Evolutionary conservation across 2,329 filamentous ascomycete genomes (phyloP).

Genomic region (Fusarium sarcochroum): DNA sequence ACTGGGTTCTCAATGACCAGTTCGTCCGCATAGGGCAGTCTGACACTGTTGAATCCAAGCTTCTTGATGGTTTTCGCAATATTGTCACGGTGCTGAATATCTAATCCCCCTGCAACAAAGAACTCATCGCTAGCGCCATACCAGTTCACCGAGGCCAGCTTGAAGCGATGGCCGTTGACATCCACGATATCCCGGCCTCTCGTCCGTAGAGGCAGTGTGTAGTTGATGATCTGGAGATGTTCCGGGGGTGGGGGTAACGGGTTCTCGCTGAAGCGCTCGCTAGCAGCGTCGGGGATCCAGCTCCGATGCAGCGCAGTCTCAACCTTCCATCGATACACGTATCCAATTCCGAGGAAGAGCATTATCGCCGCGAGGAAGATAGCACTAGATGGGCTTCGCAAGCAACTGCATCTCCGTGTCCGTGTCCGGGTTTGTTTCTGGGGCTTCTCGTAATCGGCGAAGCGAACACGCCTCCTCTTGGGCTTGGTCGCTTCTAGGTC

Average conservation of each 20-base stretch:
- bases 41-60: slow-evolving; percentile 79
- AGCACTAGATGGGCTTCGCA: slow-evolving; percentile 32
- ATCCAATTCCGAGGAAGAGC: slow-evolving; percentile 46
- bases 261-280: slow-evolving; percentile 63
- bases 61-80: slow-evolving; percentile 72
- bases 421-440: slow-evolving; percentile 3
- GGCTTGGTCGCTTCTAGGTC: slow-evolving; percentile 6
- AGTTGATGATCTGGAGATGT: slow-evolving; percentile 61
- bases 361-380: slow-evolving; percentile 57
- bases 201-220: slow-evolving; percentile 71
- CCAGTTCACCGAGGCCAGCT: slow-evolving; percentile 77
- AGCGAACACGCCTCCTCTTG: slow-evolving; percentile 15
- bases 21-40: slow-evolving; percentile 78
- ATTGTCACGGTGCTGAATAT: slow-evolving; percentile 71
- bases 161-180: slow-evolving; percentile 68
- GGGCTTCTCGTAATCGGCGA: slow-evolving; percentile 21
- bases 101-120: slow-evolving; percentile 74
- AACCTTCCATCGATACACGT: slow-evolving; percentile 61
- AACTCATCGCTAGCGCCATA: slow-evolving; percentile 78
- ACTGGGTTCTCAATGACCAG: slow-evolving; percentile 73
- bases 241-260: slow-evolving; percentile 62
- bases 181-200: slow-evolving; percentile 73
- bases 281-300: slow-evolving; percentile 65
- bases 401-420: slow-evolving; percentile 25
- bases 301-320: slow-evolving; percentile 61